Evolutionary conservation across 1,284 basidiomycete genomes (phyloP).

Genomic region (Ganoderma meredithae): DNA sequence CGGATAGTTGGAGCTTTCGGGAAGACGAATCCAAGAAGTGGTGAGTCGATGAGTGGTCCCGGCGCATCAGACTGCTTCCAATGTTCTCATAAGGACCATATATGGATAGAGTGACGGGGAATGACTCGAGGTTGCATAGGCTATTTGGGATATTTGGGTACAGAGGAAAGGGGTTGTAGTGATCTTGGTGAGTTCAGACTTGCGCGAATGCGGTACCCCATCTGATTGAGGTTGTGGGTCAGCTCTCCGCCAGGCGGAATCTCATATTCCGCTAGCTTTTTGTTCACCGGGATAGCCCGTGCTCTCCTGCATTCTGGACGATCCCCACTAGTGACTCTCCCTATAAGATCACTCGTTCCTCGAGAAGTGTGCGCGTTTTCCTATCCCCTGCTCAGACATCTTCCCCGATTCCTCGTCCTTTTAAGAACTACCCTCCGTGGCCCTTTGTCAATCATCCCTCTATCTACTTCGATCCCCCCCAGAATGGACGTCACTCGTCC

Average conservation of each 20-base stretch:
- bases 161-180: background rate
- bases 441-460: too few relatives aligned
- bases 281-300: too few relatives aligned
- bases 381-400: too few relatives aligned
- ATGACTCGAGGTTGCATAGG: background rate
- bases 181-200: background rate
- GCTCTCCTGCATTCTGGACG: too few relatives aligned
- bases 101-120: background rate
- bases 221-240: background rate
- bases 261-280: too few relatives aligned
- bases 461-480: background rate
- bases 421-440: too few relatives aligned
- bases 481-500: background rate
- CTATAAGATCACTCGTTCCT: too few relatives aligned
- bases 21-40: background rate
- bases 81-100: background rate
- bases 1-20: background rate
- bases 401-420: too few relatives aligned
- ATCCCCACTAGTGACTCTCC: too few relatives aligned
- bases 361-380: too few relatives aligned
- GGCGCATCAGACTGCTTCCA: background rate
- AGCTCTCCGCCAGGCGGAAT: too few relatives aligned
- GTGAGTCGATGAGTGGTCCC: background rate
- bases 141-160: background rate
- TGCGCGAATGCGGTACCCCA: background rate